Conservation (phyloP, 75 land plant species). For the Pinus albicaulis region DNA sequence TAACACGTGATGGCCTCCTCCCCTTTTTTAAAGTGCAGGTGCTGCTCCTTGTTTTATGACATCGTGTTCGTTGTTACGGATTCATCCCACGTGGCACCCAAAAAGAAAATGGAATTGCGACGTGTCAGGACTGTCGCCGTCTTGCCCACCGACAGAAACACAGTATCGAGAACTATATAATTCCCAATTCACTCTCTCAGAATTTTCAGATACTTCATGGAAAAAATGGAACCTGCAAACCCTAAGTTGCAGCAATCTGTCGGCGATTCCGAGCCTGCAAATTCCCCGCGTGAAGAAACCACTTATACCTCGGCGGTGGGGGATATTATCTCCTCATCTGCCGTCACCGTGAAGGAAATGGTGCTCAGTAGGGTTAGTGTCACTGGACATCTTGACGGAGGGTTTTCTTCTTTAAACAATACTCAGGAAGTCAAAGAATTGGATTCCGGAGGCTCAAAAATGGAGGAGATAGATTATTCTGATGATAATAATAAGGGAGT, state of each 20-base stretch:
- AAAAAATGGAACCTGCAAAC: neutral
- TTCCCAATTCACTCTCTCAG: neutral
- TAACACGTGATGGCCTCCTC: too few relatives aligned
- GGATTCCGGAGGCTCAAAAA: too few relatives aligned
- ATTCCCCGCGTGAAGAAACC: neutral
- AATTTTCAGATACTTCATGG: neutral
- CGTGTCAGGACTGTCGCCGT: neutral
- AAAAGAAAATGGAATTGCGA: neutral
- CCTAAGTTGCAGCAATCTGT: neutral
- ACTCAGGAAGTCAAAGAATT: neutral
- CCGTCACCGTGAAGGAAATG: neutral
- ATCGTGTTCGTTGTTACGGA: too few relatives aligned
- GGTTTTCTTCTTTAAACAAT: neutral
- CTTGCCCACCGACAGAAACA: neutral
- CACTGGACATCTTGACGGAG: neutral
- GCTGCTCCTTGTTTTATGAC: too few relatives aligned
- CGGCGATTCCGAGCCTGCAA: neutral
- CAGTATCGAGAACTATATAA: too few relatives aligned
- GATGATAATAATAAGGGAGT: neutral
- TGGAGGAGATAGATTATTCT: neutral
- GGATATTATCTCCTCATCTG: neutral
- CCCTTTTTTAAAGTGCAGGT: too few relatives aligned
- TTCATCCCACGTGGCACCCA: too few relatives aligned
- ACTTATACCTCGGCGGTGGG: neutral
- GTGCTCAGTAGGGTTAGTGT: conserved; percentile 2